phyloP scores from a whole-genome alignment of 352 stramenopile species.

The Globisporangium iwayamae region DNA sequence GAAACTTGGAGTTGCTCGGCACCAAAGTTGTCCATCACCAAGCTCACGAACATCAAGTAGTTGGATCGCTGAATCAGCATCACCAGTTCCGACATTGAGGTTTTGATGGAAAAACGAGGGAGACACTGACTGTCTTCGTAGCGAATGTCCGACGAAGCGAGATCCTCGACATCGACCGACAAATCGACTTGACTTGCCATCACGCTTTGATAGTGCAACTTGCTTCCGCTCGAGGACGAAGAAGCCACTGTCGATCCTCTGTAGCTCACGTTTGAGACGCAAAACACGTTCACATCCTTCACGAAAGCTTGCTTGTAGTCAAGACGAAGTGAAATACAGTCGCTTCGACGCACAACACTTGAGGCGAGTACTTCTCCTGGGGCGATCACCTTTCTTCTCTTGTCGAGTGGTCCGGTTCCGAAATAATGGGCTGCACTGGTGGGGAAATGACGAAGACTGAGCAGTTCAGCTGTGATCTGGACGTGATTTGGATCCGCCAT shows the following conservation, averaged over 20 bases:
- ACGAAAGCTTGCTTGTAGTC: constrained; percentile 45
- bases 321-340: constrained; percentile 19
- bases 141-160: constrained; percentile 46
- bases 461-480: constrained; percentile 47
- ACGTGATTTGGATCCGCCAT: constrained; percentile 51
- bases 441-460: constrained; percentile 62
- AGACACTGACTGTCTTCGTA: constrained; percentile 36
- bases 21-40: constrained; percentile 73
- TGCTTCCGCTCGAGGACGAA: not conserved
- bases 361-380: constrained; percentile 20
- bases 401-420: constrained; percentile 19
- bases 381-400: constrained; percentile 30
- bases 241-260: constrained; percentile 15
- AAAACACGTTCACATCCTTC: constrained; percentile 56
- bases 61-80: constrained; percentile 25
- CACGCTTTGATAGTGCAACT: constrained; percentile 12
- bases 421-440: constrained; percentile 52
- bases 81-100: constrained; percentile 25
- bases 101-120: constrained; percentile 56
- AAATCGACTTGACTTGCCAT: constrained; percentile 44
- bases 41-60: constrained; percentile 62
- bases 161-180: constrained; percentile 63
- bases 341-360: constrained; percentile 38
- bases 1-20: constrained; percentile 46
- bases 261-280: constrained; percentile 7